Evolutionary conservation across 2,329 filamentous ascomycete species (phyloP).

Genomic region (Gyromitra esculenta): DNA sequence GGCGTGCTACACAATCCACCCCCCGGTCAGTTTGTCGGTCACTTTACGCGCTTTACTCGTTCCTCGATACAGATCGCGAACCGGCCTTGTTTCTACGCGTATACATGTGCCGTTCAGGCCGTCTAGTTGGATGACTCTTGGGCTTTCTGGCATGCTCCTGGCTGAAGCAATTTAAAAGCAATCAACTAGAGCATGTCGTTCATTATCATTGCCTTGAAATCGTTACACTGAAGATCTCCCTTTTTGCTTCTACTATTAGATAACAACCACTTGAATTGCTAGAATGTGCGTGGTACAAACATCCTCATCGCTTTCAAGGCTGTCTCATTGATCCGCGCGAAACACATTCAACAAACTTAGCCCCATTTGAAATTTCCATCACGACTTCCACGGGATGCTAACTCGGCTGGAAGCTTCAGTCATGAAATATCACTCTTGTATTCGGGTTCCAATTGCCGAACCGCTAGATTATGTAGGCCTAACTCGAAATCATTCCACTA

Average conservation of each 20-base stretch:
- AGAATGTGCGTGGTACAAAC: neutral
- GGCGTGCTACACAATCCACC: neutral
- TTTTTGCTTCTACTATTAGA: conserved; percentile 3
- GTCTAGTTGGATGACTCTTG: conserved; percentile 7
- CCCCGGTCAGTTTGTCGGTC: neutral
- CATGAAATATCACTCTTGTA: conserved; percentile 32
- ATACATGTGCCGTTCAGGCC: conserved; percentile 2
- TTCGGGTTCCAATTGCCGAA: neutral
- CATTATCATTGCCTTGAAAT: neutral
- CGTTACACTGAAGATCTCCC: neutral
- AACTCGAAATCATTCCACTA: neutral
- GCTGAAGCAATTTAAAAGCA: conserved; percentile 28
- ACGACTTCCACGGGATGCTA: neutral
- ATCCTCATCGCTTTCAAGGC: neutral
- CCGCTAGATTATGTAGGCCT: neutral
- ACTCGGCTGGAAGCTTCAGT: neutral
- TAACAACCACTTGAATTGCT: neutral
- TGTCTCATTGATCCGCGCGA: neutral
- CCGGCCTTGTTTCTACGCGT: no score
- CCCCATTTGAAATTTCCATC: neutral
- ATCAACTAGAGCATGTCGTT: neutral
- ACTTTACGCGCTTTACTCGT: conserved; percentile 22
- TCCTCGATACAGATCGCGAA: conserved; percentile 4
- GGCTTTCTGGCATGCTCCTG: neutral
- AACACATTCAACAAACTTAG: neutral